These are phyloP conservation scores for Suillus occidentalis DNA, from an alignment of 768 basidiomycete species.

Conservation along the genomic window DNA sequence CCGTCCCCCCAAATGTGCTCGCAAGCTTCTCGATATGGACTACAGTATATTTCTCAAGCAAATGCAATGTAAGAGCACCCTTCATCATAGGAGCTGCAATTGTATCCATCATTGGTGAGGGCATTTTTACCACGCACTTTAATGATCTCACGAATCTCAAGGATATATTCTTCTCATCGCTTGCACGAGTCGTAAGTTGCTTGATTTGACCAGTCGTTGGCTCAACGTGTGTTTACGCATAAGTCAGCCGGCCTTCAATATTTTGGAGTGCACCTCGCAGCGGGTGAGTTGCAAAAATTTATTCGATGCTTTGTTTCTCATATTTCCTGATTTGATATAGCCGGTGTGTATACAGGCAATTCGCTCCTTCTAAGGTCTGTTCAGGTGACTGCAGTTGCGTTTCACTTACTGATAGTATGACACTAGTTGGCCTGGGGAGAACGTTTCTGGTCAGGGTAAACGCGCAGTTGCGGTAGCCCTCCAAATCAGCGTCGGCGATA, in stretches of 20 bases:
- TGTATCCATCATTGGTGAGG: slow-evolving; percentile 52
- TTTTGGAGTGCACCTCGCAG: slow-evolving; percentile 54
- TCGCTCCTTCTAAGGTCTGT: slow-evolving; percentile 52
- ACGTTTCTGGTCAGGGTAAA: slow-evolving; percentile 69
- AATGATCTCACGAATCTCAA: slow-evolving; percentile 16
- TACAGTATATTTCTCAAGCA: slow-evolving; percentile 53
- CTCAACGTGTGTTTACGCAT: neutral
- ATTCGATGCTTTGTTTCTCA: neutral
- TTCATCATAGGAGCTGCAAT: slow-evolving; percentile 52
- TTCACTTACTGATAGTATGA: neutral
- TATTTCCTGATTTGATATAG: slow-evolving; percentile 14
- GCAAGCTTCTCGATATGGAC: slow-evolving; percentile 50
- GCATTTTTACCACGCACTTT: neutral
- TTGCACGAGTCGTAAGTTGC: slow-evolving; percentile 41
- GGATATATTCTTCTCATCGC: slow-evolving; percentile 59
- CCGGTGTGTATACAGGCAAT: slow-evolving; percentile 59
- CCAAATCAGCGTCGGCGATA: slow-evolving; percentile 64
- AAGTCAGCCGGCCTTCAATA: slow-evolving; percentile 52
- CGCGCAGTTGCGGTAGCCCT: slow-evolving; percentile 60
- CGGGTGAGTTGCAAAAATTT: slow-evolving; percentile 20
- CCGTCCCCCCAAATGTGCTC: slow-evolving; percentile 57
- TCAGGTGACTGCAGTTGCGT: neutral
- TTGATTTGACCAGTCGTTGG: neutral
- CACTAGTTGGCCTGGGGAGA: slow-evolving; percentile 61
- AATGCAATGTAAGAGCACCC: slow-evolving; percentile 44